phyloP scores from a whole-genome alignment of 768 basidiomycete species.

The Cubamyces sp. region DNA sequence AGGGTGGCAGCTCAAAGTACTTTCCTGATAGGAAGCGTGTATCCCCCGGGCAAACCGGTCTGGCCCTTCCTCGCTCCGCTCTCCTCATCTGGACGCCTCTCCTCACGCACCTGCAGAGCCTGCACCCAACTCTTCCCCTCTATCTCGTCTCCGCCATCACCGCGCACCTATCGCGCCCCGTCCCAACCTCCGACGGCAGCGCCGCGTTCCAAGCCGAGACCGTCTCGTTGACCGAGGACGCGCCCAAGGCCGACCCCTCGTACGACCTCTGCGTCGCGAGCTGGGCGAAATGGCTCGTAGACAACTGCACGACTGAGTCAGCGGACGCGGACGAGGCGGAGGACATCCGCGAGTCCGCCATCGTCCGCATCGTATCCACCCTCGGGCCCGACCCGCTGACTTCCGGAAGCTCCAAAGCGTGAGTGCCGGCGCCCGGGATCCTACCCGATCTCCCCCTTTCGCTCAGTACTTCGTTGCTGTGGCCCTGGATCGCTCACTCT shows the following conservation, averaged over 20 bases:
- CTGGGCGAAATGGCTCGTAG: conserved; percentile 69
- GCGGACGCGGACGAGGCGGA: conserved; percentile 38
- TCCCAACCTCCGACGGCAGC: background rate
- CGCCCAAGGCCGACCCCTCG: conserved; percentile 40
- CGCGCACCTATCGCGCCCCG: conserved; percentile 34
- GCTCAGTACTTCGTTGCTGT: background rate
- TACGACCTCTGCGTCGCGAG: conserved; percentile 65
- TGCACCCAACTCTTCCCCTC: conserved; percentile 59
- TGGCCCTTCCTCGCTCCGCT: conserved; percentile 53
- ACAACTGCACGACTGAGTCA: conserved; percentile 39
- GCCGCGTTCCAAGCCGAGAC: conserved; percentile 16
- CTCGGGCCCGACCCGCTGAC: conserved; percentile 44
- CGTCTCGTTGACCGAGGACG: conserved; percentile 25
- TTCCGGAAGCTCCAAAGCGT: conserved; percentile 40
- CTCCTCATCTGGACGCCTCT: conserved; percentile 71
- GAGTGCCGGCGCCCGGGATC: conserved; percentile 8
- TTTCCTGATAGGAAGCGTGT: conserved; percentile 11
- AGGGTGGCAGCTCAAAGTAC: background rate
- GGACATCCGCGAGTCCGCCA: conserved; percentile 48
- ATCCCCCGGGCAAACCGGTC: conserved; percentile 35
- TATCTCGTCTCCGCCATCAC: conserved; percentile 53
- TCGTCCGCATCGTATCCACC: conserved; percentile 50
- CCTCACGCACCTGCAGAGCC: conserved; percentile 54
- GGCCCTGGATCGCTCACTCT: background rate
- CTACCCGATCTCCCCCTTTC: background rate